Conservation (phyloP, 805 yeast species). For the Vanderwaltozyma verrucispora region DNA sequence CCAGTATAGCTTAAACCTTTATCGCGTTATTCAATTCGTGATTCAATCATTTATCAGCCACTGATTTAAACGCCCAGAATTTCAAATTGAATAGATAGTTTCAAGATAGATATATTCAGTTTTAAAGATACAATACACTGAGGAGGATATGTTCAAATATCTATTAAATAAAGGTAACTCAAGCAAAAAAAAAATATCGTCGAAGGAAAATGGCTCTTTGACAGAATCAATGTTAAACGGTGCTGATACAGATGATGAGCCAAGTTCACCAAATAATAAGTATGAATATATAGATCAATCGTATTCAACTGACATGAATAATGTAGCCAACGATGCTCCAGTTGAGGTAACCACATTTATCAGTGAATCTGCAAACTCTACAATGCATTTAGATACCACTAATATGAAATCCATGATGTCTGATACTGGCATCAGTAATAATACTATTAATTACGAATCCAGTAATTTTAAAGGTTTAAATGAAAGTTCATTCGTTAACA, state of each 20-base stretch:
- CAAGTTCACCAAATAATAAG: not conserved
- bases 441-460: too few species aligned
- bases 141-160: not conserved
- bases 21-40: too few species aligned
- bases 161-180: not conserved
- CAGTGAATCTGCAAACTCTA: not conserved
- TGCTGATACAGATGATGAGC: not conserved
- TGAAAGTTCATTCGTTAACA: too few species aligned
- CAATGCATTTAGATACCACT: not conserved
- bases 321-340: not conserved
- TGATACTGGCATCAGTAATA: too few species aligned
- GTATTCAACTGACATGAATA: not conserved
- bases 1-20: too few species aligned
- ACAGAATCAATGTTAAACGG: not conserved
- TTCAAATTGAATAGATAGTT: too few species aligned
- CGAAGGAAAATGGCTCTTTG: not conserved
- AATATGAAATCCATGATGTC: not conserved
- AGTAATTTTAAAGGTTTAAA: too few species aligned
- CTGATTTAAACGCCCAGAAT: too few species aligned
- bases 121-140: too few species aligned
- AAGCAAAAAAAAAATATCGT: not conserved
- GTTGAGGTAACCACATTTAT: not conserved
- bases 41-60: too few species aligned
- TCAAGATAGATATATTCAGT: too few species aligned
- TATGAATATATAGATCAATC: not conserved